Conservation (phyloP, 2,329 filamentous ascomycete species). For the Fusarium pseudograminearum region DNA sequence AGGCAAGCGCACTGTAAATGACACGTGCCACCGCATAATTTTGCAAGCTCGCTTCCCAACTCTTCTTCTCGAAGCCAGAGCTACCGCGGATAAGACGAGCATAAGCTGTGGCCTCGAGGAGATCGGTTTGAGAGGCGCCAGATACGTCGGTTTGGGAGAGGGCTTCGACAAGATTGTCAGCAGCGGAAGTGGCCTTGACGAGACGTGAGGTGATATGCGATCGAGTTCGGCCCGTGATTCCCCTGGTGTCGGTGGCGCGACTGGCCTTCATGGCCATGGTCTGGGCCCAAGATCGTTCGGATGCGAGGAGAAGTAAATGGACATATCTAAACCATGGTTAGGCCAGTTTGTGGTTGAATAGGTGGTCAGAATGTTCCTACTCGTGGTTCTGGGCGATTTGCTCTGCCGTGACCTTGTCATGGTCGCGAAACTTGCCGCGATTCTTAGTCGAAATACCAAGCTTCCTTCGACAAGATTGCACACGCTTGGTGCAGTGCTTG, state of each 20-base stretch:
- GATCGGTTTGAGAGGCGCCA: conserved; percentile 75
- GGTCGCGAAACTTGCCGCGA: conserved; percentile 85
- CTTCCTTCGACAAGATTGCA: conserved; percentile 87
- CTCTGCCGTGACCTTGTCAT: conserved; percentile 76
- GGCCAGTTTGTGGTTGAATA: conserved; percentile 5
- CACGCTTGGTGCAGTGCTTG: conserved; percentile 79
- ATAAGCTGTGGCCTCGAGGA: conserved; percentile 90
- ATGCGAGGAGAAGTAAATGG: conserved; percentile 82
- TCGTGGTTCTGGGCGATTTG: conserved; percentile 80
- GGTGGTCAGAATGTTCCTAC: conserved; percentile 62
- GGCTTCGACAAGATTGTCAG: conserved; percentile 74
- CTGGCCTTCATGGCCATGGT: conserved; percentile 93
- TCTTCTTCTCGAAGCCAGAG: conserved; percentile 86
- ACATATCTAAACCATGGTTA: conserved; percentile 68
- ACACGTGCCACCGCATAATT: conserved; percentile 82
- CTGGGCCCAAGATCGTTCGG: conserved; percentile 94
- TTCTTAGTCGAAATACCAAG: conserved; percentile 86
- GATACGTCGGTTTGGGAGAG: conserved; percentile 73
- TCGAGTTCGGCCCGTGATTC: conserved; percentile 81
- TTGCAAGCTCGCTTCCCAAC: conserved; percentile 82
- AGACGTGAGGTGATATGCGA: conserved; percentile 91
- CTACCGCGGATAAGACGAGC: conserved; percentile 80
- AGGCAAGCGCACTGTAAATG: conserved; percentile 82
- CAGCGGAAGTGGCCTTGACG: conserved; percentile 79
- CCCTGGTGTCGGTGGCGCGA: conserved; percentile 82